Evolutionary conservation across 176 grass and related monocot species (phyloP).

Genomic region (Typha latifolia): DNA sequence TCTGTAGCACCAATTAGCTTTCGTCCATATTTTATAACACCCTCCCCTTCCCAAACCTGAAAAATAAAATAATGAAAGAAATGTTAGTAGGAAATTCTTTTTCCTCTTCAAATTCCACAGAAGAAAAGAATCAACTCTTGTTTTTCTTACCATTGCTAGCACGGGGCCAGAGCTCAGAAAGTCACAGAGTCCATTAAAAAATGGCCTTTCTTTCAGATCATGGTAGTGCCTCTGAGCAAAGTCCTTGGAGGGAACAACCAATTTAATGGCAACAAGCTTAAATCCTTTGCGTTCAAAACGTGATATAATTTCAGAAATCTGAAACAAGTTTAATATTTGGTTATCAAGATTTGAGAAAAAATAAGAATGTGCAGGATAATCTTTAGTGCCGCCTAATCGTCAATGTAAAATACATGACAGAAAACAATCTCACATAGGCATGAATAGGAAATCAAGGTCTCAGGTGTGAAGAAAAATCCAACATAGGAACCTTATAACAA

Average conservation of each 20-base stretch:
- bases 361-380: not conserved
- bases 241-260: conserved; percentile 75
- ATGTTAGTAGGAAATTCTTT: not conserved
- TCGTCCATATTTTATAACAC: conserved; percentile 87
- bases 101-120: not conserved
- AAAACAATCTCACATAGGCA: no score
- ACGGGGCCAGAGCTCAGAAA: conserved; percentile 93
- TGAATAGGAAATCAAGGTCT: no score
- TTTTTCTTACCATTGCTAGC: conserved; percentile 69
- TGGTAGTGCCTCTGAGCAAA: conserved; percentile 83
- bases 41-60: conserved; percentile 98
- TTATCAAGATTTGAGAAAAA: not conserved
- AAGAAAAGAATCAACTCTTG: not conserved
- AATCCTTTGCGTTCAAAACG: conserved; percentile 81
- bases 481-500: no score
- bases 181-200: conserved; percentile 78
- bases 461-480: no score
- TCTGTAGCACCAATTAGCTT: conserved; percentile 91
- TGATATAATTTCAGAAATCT: conserved; percentile 79
- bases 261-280: conserved; percentile 90
- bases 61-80: not conserved
- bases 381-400: not conserved
- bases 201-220: conserved; percentile 87
- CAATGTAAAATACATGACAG: no score
- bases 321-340: not conserved